These are phyloP conservation scores for Lizonia empirigonia DNA, from an alignment of 2,329 filamentous ascomycete genomes.

Conservation along the genomic window DNA sequence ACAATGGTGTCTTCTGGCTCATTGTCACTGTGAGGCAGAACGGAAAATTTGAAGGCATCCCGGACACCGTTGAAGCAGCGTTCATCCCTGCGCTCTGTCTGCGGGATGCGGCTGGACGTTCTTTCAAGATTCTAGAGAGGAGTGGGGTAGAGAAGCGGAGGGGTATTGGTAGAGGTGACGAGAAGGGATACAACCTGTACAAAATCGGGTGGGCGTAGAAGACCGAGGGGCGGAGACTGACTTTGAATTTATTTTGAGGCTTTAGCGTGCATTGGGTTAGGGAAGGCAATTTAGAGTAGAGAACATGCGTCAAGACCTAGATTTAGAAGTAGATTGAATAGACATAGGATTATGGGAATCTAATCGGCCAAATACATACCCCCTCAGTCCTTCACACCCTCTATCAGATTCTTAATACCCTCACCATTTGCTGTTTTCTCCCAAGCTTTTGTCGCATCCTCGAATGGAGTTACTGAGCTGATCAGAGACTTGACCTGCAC, in stretches of 20 bases:
- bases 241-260: neutral
- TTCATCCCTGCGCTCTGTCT: conserved; percentile 28
- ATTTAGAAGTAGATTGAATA: neutral
- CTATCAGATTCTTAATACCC: conserved; percentile 45
- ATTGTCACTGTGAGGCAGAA: conserved; percentile 41
- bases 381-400: conserved; percentile 31
- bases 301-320: neutral
- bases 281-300: neutral
- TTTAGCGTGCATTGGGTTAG: conserved; percentile 3
- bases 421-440: conserved; percentile 39
- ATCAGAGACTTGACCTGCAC: conserved; percentile 38
- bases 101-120: conserved; percentile 19
- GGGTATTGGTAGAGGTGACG: conserved; percentile 44
- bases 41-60: conserved; percentile 46
- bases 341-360: neutral
- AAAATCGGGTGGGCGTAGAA: conserved; percentile 37
- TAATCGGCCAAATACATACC: neutral
- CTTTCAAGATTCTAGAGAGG: conserved; percentile 34
- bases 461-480: conserved; percentile 38
- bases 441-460: conserved; percentile 39
- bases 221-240: neutral
- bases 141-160: conserved; percentile 35
- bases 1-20: conserved; percentile 40
- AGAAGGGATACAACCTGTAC: conserved; percentile 43
- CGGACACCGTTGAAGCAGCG: conserved; percentile 43